Conservation (phyloP, 148 eudicot genomes). For the Camellia lanceoleosa region DNA sequence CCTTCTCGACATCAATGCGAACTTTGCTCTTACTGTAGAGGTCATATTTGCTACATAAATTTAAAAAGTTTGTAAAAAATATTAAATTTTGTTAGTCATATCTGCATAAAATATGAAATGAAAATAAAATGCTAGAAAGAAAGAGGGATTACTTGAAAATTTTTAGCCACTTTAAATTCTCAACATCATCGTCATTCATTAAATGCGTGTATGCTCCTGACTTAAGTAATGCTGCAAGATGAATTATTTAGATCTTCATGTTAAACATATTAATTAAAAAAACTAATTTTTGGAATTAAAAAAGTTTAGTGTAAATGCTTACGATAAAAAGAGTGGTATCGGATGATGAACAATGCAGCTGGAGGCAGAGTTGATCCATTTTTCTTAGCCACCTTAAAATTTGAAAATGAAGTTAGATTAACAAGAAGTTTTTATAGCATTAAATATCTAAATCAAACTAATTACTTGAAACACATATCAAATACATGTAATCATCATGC, state of each 20-base stretch:
- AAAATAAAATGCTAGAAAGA: not conserved
- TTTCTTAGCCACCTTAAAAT: slow-evolving; percentile 43
- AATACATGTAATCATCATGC: slow-evolving; percentile 22
- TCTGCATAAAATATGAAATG: too few species aligned
- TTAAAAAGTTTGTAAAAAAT: not conserved
- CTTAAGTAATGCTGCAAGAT: slow-evolving; percentile 55
- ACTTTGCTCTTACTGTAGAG: slow-evolving; percentile 49
- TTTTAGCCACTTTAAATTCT: slow-evolving; percentile 74
- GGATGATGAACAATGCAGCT: slow-evolving; percentile 44
- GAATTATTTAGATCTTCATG: not conserved
- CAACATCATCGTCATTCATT: slow-evolving; percentile 75
- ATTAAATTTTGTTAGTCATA: not conserved
- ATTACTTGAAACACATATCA: slow-evolving; percentile 11
- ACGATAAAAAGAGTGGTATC: slow-evolving; percentile 50
- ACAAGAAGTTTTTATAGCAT: too few species aligned
- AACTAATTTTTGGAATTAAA: not conserved
- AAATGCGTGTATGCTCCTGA: slow-evolving; percentile 71
- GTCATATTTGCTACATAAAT: slow-evolving; percentile 39
- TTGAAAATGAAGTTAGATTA: too few species aligned
- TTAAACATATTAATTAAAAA: not conserved
- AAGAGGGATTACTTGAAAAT: slow-evolving; percentile 51
- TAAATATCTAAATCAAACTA: not conserved
- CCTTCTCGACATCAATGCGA: slow-evolving; percentile 34
- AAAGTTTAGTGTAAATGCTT: not conserved
- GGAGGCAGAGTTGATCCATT: slow-evolving; percentile 45